A percentile compares a stretch with the other conserved stretches of the same genome.
Evolutionary conservation across 2,329 filamentous ascomycete species (phyloP).

Genomic region (Orbilia brochopaga): DNA sequence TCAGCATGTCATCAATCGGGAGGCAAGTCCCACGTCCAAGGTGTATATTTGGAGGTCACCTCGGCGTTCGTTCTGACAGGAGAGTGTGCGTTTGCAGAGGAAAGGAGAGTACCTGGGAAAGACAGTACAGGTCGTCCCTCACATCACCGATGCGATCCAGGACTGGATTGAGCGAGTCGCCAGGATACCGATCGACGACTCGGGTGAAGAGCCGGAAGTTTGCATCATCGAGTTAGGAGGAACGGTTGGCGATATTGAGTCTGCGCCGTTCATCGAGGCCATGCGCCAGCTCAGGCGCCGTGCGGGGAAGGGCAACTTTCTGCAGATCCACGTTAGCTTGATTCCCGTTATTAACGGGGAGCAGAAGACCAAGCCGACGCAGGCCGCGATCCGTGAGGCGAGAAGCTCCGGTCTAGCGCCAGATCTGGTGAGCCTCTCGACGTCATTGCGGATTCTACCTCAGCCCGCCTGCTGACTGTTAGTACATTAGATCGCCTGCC

Average conservation of each 20-base stretch:
- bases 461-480: not conserved
- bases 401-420: slow-evolving; percentile 72
- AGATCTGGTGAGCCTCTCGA: slow-evolving; percentile 52
- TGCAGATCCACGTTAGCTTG: slow-evolving; percentile 87
- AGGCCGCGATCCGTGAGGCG: slow-evolving; percentile 83
- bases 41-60: not conserved
- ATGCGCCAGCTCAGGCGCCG: slow-evolving; percentile 77
- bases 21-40: slow-evolving; percentile 56
- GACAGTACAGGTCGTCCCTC: slow-evolving; percentile 89
- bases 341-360: slow-evolving; percentile 78
- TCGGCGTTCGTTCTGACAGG: not conserved
- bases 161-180: slow-evolving; percentile 91
- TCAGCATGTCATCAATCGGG: slow-evolving; percentile 79
- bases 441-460: too few relatives aligned
- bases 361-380: slow-evolving; percentile 97
- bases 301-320: slow-evolving; percentile 77
- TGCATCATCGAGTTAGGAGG: slow-evolving; percentile 76
- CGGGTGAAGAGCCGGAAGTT: slow-evolving; percentile 81
- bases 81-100: slow-evolving; percentile 56
- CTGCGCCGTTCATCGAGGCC: slow-evolving; percentile 85
- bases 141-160: slow-evolving; percentile 88
- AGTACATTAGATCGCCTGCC: slow-evolving; percentile 78
- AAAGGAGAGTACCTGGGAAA: slow-evolving; percentile 81
- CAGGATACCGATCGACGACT: slow-evolving; percentile 83
- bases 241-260: slow-evolving; percentile 77